Base-by-base conservation (phyloP, 1,284 basidiomycete species). In the Irpex sp. region DNA sequence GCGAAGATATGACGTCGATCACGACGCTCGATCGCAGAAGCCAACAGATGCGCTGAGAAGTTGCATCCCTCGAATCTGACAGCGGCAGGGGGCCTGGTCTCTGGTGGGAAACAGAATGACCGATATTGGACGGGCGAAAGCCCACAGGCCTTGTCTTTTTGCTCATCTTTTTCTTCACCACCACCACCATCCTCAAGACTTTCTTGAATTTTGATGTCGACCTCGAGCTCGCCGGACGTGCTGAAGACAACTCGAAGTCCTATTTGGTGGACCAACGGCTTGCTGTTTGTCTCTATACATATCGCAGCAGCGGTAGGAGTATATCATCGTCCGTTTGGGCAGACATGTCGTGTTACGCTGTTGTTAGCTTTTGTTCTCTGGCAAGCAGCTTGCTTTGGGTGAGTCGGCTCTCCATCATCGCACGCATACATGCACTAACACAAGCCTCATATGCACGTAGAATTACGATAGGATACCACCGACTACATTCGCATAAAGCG, bases 401-500 rank as follows among this genome's bases (percentile, higher is more conserved):
- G 67, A 69, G 80, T 72, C 21, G 12, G 19, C 45, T 37, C 7
- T 36, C 39, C 23, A 42, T 45, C 61, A 45, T 49, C 18, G 35
- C 18, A 39, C 61, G 61, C 59, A 59, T 55, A 58, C 3, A 8
- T 10, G 54, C 42, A 28, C n/a, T 54, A 16, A 9, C 19, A 14
- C 39, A 57, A 56, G 23, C 23, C 35, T 18, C 49, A 51, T 47
- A 51, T 33, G 18, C 57, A 16, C 12, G 7, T 64, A 87, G 87
- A 0, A 84, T 90, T 58, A 89, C 87, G 0, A 79, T 88, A 68
- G 90, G 90, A 2, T 91, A 92, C 71, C 90, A 92, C 69, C 80
- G 90, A 23, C 74, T 92, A 19, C 91, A 89, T 75, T 89, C 88
- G 3, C 90, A 92, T 69, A 80, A 82, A 2, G 81, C 88, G 0